These are phyloP conservation scores for Metschnikowia continentalis DNA, from an alignment of 805 yeast genomes.

Conservation along the genomic window DNA sequence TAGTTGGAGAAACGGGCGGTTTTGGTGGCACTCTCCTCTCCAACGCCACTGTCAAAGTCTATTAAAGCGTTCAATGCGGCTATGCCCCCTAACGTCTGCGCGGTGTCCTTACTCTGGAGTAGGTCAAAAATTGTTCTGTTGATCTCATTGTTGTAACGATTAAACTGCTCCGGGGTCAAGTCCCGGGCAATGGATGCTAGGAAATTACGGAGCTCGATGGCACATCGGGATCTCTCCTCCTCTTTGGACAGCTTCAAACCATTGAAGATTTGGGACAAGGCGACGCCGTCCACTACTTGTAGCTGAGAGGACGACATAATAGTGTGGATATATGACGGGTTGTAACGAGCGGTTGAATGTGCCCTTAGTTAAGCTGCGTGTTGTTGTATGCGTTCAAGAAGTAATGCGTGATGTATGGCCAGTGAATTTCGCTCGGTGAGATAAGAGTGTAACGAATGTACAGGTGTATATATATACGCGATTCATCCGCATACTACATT, in stretches of 20 bases:
- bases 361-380: background rate
- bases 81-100: constrained; percentile 83
- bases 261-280: constrained; percentile 48
- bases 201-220: constrained; percentile 65
- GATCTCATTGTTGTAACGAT: constrained; percentile 76
- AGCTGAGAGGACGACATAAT: constrained; percentile 16
- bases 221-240: constrained; percentile 50
- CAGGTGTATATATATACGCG: constrained; percentile 8
- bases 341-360: background rate
- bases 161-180: constrained; percentile 73
- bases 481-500: background rate
- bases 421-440: constrained; percentile 1
- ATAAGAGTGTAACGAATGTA: constrained; percentile 6
- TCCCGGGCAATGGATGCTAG: constrained; percentile 75
- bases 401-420: background rate
- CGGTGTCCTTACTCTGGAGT: constrained; percentile 66
- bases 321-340: background rate
- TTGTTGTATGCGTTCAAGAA: background rate
- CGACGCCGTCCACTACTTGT: constrained; percentile 40
- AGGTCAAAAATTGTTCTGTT: constrained; percentile 84
- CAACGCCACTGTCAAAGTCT: constrained; percentile 71
- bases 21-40: constrained; percentile 80
- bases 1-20: constrained; percentile 91
- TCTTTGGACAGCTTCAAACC: constrained; percentile 45
- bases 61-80: constrained; percentile 86